These are phyloP conservation scores for Lathyrus oleraceus DNA, from an alignment of 306 rosid genomes.

Conservation along the genomic window DNA sequence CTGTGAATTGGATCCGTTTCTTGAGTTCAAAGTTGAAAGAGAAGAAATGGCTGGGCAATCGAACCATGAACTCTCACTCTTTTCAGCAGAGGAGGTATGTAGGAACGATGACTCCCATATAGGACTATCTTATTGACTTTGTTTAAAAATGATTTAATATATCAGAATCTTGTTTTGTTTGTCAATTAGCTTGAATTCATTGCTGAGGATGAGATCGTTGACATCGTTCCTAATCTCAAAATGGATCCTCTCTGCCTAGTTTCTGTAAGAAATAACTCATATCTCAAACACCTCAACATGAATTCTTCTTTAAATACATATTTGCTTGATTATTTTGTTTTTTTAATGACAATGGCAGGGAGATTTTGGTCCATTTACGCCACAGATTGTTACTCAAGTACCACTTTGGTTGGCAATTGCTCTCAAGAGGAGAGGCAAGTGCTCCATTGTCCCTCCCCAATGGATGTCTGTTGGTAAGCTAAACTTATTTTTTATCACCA, in stretches of 20 bases:
- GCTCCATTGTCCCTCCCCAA: slow-evolving; percentile 69
- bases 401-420: slow-evolving; percentile 92
- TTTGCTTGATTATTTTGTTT: not conserved
- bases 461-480: slow-evolving; percentile 89
- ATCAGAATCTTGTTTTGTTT: slow-evolving; percentile 30
- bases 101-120: not conserved
- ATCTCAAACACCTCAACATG: not conserved
- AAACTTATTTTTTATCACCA: not conserved
- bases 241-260: slow-evolving; percentile 79
- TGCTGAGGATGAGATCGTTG: slow-evolving; percentile 75
- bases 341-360: slow-evolving; percentile 59
- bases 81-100: slow-evolving; percentile 52
- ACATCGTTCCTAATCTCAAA: slow-evolving; percentile 80
- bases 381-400: slow-evolving; percentile 73
- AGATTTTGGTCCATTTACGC: slow-evolving; percentile 86
- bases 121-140: slow-evolving; percentile 1
- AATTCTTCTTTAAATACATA: not conserved
- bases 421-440: slow-evolving; percentile 83
- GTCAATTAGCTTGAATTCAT: slow-evolving; percentile 71
- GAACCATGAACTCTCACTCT: slow-evolving; percentile 40
- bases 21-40: slow-evolving; percentile 14
- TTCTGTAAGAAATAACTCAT: slow-evolving; percentile 48
- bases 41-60: slow-evolving; percentile 53
- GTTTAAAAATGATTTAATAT: slow-evolving; percentile 12
- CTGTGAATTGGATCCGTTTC: slow-evolving; percentile 2